phyloP scores from a whole-genome alignment of 768 basidiomycete species.

The Pleurotus djamor region DNA sequence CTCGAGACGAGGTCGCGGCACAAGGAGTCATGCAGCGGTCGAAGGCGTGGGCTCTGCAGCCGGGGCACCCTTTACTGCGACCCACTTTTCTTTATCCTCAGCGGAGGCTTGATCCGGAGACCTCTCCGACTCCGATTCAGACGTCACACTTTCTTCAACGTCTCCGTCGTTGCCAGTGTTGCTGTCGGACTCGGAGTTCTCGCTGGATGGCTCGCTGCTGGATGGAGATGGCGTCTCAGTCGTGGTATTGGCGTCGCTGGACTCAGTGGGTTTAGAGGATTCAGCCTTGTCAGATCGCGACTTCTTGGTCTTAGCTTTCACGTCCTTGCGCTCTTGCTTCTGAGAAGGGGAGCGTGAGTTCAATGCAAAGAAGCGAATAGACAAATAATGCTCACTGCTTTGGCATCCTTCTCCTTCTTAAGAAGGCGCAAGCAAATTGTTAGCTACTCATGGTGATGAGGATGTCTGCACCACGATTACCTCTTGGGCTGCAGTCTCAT shows the following conservation, averaged over 20 bases:
- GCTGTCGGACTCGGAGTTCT: slow-evolving; percentile 53
- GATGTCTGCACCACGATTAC: slow-evolving; percentile 13
- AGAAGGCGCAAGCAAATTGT: slow-evolving; percentile 7
- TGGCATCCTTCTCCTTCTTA: slow-evolving; percentile 50
- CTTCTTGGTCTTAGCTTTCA: slow-evolving; percentile 58
- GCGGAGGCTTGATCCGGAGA: slow-evolving; percentile 24
- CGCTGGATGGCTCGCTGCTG: slow-evolving; percentile 26
- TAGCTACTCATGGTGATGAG: slow-evolving; percentile 3
- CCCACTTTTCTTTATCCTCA: slow-evolving; percentile 67
- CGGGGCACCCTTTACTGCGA: slow-evolving; percentile 57
- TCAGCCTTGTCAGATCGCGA: slow-evolving; percentile 32
- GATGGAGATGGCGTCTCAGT: slow-evolving; percentile 12
- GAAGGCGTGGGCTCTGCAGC: slow-evolving; percentile 13
- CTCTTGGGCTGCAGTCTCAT: slow-evolving; percentile 43
- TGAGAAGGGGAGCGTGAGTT: slow-evolving; percentile 7
- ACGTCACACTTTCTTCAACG: slow-evolving; percentile 73
- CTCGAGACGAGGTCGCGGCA: not conserved
- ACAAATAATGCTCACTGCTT: slow-evolving; percentile 39
- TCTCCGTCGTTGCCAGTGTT: slow-evolving; percentile 69
- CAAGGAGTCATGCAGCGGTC: slow-evolving; percentile 13
- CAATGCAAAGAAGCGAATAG: slow-evolving; percentile 1
- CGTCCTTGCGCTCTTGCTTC: slow-evolving; percentile 51
- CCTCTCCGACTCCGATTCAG: slow-evolving; percentile 67
- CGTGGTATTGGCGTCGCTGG: not conserved
- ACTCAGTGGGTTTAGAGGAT: slow-evolving; percentile 23